A percentile compares a stretch with the other conserved stretches of the same genome.
Evolutionary conservation across 2,329 filamentous ascomycete genomes (phyloP).

Genomic region (Exophiala sideris): DNA sequence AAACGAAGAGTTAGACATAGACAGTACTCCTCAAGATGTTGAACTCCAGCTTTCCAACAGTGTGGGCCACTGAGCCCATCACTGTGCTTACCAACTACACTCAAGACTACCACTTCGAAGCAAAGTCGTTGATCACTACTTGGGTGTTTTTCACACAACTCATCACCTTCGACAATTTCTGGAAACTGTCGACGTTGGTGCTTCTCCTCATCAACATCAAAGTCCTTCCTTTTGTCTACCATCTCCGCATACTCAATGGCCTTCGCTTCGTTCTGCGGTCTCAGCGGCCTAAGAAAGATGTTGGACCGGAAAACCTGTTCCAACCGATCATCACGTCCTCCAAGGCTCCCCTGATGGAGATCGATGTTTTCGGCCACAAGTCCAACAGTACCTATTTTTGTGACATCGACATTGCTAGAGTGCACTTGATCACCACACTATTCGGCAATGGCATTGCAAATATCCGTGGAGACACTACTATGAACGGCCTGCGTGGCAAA

Average conservation of each 20-base stretch:
- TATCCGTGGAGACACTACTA: constrained; percentile 45
- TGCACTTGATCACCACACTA: constrained; percentile 71
- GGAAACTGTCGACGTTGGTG: constrained; percentile 34
- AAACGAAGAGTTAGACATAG: background rate
- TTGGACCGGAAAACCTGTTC: constrained; percentile 55
- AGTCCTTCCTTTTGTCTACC: constrained; percentile 71
- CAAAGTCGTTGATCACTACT: background rate
- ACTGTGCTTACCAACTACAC: background rate
- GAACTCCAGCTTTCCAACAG: background rate
- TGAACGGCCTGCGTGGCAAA: constrained; percentile 44
- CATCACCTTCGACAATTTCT: constrained; percentile 5
- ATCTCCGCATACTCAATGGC: constrained; percentile 58
- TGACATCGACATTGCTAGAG: constrained; percentile 65
- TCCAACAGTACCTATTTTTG: constrained; percentile 55
- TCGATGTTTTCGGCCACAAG: constrained; percentile 74
- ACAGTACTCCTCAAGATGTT: background rate
- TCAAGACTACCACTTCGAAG: background rate
- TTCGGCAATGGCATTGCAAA: constrained; percentile 54
- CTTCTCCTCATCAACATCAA: constrained; percentile 67
- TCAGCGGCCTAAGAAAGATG: constrained; percentile 44
- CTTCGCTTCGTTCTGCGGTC: constrained; percentile 51
- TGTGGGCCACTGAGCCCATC: background rate
- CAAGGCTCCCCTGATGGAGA: constrained; percentile 68
- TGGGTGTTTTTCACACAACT: background rate
- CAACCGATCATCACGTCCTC: constrained; percentile 65